Base-by-base conservation (phyloP, 805 yeast species). In the Candida qinlingensis region DNA sequence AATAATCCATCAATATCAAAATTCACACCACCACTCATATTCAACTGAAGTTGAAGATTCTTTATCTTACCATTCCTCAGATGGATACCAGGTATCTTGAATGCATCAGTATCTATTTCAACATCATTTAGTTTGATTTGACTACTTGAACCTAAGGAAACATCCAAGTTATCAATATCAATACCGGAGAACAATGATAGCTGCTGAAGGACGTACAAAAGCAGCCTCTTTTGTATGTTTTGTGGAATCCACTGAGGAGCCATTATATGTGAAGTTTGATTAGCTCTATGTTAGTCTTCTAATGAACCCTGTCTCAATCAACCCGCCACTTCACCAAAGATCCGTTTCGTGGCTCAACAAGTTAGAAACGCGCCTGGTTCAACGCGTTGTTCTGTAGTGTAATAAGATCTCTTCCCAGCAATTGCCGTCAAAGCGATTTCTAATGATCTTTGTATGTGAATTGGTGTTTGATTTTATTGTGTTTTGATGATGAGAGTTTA, bases 181-280 rank as follows among this genome's bases (percentile, higher is more conserved):
- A 90, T 77, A 55, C 84, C 86, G 1, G 96, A 85, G 60, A 91
- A 87, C 39, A 91, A 68, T 12, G 91, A 81, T 40, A 90, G 77
- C 65, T 88, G 92, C 62, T 86, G 87, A 28, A 91, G 75, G 5
- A 90, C 79, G 64, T 88, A 89, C 39, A 86, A 79, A 39, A 91
- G 76, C 37, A 90, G 76, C 57, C 96, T 73, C 67, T 87, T 85
- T 60, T 90, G 96, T 39, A 91, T 73, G 65, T 85, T 87, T 63
- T 84, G 92, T 6, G 96, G 92, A 65, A 87, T 75, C 95, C 96
- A 88, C 42, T 59, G 61, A 28, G 62, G 61, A 39, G 59, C 59
- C 65, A 61, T 61, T 37, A 35, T 43, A 38, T 5, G n/a, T n/a
- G 12, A 6, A n/a, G 10, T n/a, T 13, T 36, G 34, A 7, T 39